phyloP scores from a whole-genome alignment of 164 flowering plant species.

The grape (Vitis vinifera) region DNA sequence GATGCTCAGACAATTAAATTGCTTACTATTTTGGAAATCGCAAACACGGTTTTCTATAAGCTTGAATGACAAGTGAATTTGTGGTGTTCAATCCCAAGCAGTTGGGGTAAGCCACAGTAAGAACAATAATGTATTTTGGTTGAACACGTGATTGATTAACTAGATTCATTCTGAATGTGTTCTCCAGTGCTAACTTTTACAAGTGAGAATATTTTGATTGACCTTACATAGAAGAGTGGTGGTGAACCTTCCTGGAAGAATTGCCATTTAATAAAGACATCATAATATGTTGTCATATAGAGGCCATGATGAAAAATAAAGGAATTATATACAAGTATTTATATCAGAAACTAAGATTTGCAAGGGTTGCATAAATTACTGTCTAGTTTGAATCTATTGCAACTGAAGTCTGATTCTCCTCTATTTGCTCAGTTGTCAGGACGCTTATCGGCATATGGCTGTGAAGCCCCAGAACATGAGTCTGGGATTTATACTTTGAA shows the following conservation, averaged over 20 bases:
- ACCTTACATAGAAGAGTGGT: not conserved
- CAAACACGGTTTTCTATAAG: not conserved
- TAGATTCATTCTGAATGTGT: not conserved
- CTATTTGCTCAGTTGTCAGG: constrained; percentile 67
- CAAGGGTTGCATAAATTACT: not conserved
- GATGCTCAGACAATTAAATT: not conserved
- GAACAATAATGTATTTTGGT: not conserved
- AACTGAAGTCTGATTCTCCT: constrained; percentile 6
- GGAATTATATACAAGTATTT: not conserved
- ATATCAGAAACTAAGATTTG: not conserved
- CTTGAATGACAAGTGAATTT: not conserved
- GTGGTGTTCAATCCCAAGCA: not conserved
- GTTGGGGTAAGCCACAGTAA: not conserved
- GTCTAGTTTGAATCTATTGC: not conserved
- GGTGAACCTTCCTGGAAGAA: not conserved
- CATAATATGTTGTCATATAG: not conserved
- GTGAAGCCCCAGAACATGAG: constrained; percentile 89
- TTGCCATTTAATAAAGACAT: not conserved
- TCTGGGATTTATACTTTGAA: constrained; percentile 68
- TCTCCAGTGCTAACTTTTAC: not conserved
- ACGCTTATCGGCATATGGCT: constrained; percentile 67
- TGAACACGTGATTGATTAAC: not conserved
- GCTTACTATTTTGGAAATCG: not conserved
- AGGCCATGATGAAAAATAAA: not conserved
- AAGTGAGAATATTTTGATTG: not conserved